Evolutionary conservation across 148 eudicot genomes (phyloP), one percentile per base, ranked within the genome.

Genomic region (Dianthus caryophyllus): DNA sequence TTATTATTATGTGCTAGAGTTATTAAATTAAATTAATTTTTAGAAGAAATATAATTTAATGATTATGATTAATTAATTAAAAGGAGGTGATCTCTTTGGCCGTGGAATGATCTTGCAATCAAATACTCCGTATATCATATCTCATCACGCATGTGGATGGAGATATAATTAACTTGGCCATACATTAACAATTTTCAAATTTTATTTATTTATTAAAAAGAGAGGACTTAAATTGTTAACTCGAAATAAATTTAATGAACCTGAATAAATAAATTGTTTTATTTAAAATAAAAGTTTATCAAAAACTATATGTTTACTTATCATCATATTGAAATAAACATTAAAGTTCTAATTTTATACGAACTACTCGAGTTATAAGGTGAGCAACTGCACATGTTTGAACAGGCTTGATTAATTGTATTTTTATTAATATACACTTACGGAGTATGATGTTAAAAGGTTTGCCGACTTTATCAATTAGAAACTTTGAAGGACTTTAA

Each of bases 41-140:
- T 54, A 70, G 27, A 21, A 12, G 50, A 21, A 63, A 25, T 43
- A 59, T 46, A 64, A 64, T 69, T n/a, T n/a, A n/a, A n/a, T n/a
- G n/a, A n/a, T n/a, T n/a, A n/a, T n/a, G n/a, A n/a, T n/a, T n/a
- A 65, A 75, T 69, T 75, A 64, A 75, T 69, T 75, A 69, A 69
- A 74, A 53, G 17, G 21, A 24, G 59, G 38, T 64, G 51, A 69
- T 24, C 38, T 64, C 63, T 63, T 64, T 75, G 56, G 74, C 64
- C 70, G 69, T 75, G 66, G 74, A 71, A 76, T 76, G 70, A 71
- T 76, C 71, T 76, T 38, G 75, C 67, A 76, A 76, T 70, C n/a
- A n/a, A 33, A 33, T 33, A 33, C 3, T 33, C 62, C 65, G n/a
- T n/a, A 25, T 68, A 39, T 70, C 75, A 58, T 65, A 17, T 31